These are phyloP conservation scores for Cercospora zeae-maydis DNA, from an alignment of 2,329 filamentous ascomycete genomes.

Conservation along the genomic window DNA sequence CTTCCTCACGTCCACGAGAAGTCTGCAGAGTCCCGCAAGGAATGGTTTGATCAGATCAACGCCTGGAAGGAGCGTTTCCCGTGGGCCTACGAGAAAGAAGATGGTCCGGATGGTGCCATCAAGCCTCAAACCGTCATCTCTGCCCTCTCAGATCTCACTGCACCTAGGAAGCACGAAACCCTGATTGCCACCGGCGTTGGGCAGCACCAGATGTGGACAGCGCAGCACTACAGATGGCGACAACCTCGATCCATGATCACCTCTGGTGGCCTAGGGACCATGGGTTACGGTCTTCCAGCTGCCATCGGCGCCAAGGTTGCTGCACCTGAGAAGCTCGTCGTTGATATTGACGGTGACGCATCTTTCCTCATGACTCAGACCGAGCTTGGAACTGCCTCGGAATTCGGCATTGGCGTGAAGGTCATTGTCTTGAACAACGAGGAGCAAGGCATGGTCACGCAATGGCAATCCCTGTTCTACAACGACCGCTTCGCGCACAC, in stretches of 20 bases:
- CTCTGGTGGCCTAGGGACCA: slow-evolving; percentile 89
- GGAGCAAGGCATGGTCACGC: slow-evolving; percentile 97
- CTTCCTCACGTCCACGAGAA: slow-evolving; percentile 66
- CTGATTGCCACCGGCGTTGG: slow-evolving; percentile 93
- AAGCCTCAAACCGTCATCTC: slow-evolving; percentile 94
- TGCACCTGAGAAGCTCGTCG: slow-evolving; percentile 74
- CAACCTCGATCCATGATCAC: slow-evolving; percentile 92
- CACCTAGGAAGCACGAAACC: slow-evolving; percentile 73
- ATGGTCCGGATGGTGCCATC: slow-evolving; percentile 69
- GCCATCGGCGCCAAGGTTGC: slow-evolving; percentile 94
- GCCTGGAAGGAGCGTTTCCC: slow-evolving; percentile 92
- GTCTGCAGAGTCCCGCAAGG: slow-evolving; percentile 62
- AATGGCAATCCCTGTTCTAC: slow-evolving; percentile 98
- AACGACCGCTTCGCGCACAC: slow-evolving; percentile 90
- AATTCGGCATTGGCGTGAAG: slow-evolving; percentile 97
- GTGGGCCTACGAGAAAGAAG: slow-evolving; percentile 74
- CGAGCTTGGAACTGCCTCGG: slow-evolving; percentile 84
- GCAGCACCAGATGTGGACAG: slow-evolving; percentile 98
- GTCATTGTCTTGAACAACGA: slow-evolving; percentile 94
- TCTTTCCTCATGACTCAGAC: slow-evolving; percentile 99
- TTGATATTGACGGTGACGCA: slow-evolving; percentile 97
- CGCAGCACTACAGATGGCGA: slow-evolving; percentile 94
- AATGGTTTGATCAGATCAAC: slow-evolving; percentile 87
- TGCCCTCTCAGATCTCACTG: slow-evolving; percentile 80
- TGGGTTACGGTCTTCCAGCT: slow-evolving; percentile 92